Base-by-base conservation (phyloP, 768 basidiomycete species). In the Cystobasidium tubakii region DNA sequence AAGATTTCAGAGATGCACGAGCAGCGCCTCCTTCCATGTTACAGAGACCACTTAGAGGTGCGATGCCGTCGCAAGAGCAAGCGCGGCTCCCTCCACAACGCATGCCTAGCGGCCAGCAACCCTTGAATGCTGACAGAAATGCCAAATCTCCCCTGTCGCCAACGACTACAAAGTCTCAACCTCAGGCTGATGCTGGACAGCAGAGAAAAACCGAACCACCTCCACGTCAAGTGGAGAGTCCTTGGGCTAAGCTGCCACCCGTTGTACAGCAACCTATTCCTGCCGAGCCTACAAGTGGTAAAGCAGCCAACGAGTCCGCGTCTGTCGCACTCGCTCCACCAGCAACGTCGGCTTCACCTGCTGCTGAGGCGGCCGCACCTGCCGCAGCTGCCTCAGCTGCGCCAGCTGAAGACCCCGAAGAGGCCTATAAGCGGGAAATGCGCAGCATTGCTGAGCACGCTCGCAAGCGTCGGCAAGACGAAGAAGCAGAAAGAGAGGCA, bases 361-460 rank as follows among this genome's bases (percentile, higher is more conserved):
- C 57, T 34, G n/a, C 43, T 43, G 31, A 27, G 25, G 31, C 46
- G 13, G 29, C n/a, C n/a, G 25, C 53, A 3, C 23, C 80, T 25
- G 57, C 75, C 1, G 36, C 74, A 6, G 21, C 71, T 1, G 34
- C 25, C 39, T 39, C 39, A 15, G 39, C 39, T 39, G 39, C 64
- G 21, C 13, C 72, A 21, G 13, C 66, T 10, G 73, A 54, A 2
- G 62, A 64, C 19, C 73, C 81, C 55, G 79, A 80, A 25, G 80
- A 76, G 55, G 44, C 79, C 21, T 77, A 80, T 62, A 77, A 77
- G 65, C 71, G 75, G 29, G 78, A 80, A 21, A 92, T 93, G 92
- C 91, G 91, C 74, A 85, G 81, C 69, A 90, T 90, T 6, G 92
- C 92, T 1, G 91, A 90, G 75, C 86, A 91, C 46, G 92, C 92